Conservation (phyloP, 768 basidiomycete genomes). For the Cubamyces sp. region DNA sequence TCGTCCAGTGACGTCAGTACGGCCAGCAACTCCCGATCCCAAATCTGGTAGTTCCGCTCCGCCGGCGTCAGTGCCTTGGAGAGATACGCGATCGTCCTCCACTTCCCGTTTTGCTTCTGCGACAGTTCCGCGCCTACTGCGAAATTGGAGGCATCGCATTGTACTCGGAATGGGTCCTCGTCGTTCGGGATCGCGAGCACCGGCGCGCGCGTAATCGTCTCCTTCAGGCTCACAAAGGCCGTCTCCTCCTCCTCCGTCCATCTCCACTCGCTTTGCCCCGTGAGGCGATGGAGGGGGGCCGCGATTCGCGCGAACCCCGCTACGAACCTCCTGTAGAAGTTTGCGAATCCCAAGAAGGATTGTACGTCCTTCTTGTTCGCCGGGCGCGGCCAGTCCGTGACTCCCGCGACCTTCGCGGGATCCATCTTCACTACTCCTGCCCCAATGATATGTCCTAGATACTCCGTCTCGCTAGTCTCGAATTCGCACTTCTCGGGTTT, state of each 20-base stretch:
- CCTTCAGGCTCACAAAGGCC: slow-evolving; percentile 6
- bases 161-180: slow-evolving; percentile 14
- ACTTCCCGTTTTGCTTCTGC: slow-evolving; percentile 23
- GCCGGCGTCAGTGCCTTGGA: slow-evolving; percentile 28
- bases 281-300: slow-evolving; percentile 18
- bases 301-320: slow-evolving; percentile 31
- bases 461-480: slow-evolving; percentile 31
- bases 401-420: slow-evolving; percentile 33
- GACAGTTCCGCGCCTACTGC: slow-evolving; percentile 27
- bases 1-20: slow-evolving; percentile 35
- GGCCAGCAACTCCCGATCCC: slow-evolving; percentile 44
- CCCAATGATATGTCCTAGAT: slow-evolving; percentile 37
- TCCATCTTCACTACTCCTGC: slow-evolving; percentile 35
- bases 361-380: slow-evolving; percentile 23
- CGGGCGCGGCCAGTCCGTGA: slow-evolving; percentile 33
- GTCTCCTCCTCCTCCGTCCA: slow-evolving; percentile 1
- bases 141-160: slow-evolving; percentile 26
- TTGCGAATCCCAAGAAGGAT: slow-evolving; percentile 34
- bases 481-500: slow-evolving; percentile 45
- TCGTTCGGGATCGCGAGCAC: slow-evolving; percentile 7
- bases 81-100: slow-evolving; percentile 20
- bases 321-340: slow-evolving; percentile 37
- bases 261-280: slow-evolving; percentile 1
- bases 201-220: background rate
- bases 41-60: slow-evolving; percentile 32